Base-by-base conservation (phyloP, 1,284 basidiomycete genomes). In the Tilletia setariae region DNA sequence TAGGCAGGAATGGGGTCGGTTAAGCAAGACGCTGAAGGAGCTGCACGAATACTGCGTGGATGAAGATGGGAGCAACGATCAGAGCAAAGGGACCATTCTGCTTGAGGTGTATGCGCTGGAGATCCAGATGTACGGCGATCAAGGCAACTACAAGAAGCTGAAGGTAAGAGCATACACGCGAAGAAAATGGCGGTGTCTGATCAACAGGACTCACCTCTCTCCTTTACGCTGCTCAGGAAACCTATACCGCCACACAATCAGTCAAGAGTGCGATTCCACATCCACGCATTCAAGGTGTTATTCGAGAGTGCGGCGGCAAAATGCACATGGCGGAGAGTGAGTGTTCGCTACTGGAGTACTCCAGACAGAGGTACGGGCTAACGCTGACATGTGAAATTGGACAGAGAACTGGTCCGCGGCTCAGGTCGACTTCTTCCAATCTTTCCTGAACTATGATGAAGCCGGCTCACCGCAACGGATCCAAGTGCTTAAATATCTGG, bases 321-420 rank as follows among this genome's bases (percentile, higher is more conserved):
- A 99, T 99, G 96, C 97, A 96, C 93, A 98, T 99, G 96, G 93
- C 92, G 68, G 96, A 98, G 86, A 91, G 94, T 91, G 82, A 77
- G 90, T 86, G 2, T 13, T 13, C 56, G n/a, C 8, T 61, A 25
- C 2, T 15, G 13, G 35, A 0, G 49, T 28, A 19, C 47, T 69
- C 32, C 67, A 43, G 61, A n/a, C n/a, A n/a, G n/a, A n/a, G n/a
- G n/a, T n/a, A n/a, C n/a, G n/a, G n/a, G 53, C 51, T 62, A 32
- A 67, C 16, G 64, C 30, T 30, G 8, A 35, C 11, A 62, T 25
- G 28, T 42, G 13, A 16, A 46, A 16, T 40, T 9, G 1, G 66
- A 3, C 77, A 93, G 92, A 91, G 73, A 91, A 96, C 84, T 99
- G 95, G 94, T 91, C 91, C 70, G 89, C 92, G 64, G 96, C 96